phyloP scores from a whole-genome alignment of 2,329 filamentous ascomycete genomes.

The Trichoderma aggressivum region DNA sequence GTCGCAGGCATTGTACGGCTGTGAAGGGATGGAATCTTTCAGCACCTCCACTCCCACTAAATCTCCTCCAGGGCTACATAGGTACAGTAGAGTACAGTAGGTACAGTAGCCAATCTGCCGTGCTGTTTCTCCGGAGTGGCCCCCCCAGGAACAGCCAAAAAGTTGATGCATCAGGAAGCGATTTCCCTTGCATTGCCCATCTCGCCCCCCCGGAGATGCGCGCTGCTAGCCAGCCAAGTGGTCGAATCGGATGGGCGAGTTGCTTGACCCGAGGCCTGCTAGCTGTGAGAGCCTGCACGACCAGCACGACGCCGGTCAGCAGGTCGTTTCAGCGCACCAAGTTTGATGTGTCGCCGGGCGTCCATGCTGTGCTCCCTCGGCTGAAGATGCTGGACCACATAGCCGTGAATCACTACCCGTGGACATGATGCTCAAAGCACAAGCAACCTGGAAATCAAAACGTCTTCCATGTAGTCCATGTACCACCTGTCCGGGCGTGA shows the following conservation, averaged over 20 bases:
- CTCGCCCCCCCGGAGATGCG: not conserved
- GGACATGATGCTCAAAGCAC: not conserved
- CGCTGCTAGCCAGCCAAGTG: constrained; percentile 9
- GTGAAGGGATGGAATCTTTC: not conserved
- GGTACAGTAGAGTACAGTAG: not conserved
- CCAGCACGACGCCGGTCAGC: constrained; percentile 10
- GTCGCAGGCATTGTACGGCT: not conserved
- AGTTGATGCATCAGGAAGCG: constrained; percentile 10
- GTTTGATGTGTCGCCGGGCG: not conserved
- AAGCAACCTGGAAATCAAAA: too few species aligned
- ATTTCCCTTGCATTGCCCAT: constrained; percentile 9
- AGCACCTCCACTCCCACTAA: not conserved
- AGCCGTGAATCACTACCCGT: too few species aligned
- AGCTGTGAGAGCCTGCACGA: not conserved
- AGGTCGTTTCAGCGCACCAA: not conserved
- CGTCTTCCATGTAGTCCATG: too few species aligned
- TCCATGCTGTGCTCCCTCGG: not conserved
- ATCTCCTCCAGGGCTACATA: too few species aligned
- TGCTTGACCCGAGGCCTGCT: not conserved
- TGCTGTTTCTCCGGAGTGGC: not conserved
- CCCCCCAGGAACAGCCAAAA: not conserved
- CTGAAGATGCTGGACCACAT: not conserved
- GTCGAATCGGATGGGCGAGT: constrained; percentile 9
- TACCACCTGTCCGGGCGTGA: not conserved
- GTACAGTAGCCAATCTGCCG: not conserved